Evolutionary conservation across 2,329 filamentous ascomycete species (phyloP).

Genomic region (Huntiella omanensis): DNA sequence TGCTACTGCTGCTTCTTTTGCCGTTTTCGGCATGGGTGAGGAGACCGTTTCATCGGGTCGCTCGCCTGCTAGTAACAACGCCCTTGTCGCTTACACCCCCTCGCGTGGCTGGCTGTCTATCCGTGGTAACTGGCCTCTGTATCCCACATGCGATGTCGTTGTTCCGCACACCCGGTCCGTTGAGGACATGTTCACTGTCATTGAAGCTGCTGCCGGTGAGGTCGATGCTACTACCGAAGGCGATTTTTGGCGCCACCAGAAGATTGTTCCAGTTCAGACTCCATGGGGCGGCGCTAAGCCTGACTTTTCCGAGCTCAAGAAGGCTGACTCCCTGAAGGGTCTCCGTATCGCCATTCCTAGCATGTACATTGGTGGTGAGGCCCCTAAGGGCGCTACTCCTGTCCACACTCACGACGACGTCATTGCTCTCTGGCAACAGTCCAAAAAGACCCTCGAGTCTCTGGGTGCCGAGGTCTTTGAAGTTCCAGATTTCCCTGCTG

Average conservation of each 20-base stretch:
- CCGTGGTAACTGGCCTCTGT: conserved; percentile 35
- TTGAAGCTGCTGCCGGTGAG: conserved; percentile 26
- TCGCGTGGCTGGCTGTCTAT: conserved; percentile 32
- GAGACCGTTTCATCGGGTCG: conserved; percentile 39
- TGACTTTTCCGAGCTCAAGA: conserved; percentile 14
- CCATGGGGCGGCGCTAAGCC: conserved; percentile 17
- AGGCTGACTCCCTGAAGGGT: conserved; percentile 19
- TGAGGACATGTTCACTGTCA: conserved; percentile 28
- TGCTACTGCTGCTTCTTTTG: conserved; percentile 30
- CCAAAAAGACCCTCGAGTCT: conserved; percentile 19
- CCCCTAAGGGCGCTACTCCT: conserved; percentile 10
- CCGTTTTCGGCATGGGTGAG: conserved; percentile 31
- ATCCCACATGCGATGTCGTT: conserved; percentile 34
- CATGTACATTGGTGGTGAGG: conserved; percentile 28
- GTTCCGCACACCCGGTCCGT: conserved; percentile 33
- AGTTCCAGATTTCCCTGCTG: conserved; percentile 24
- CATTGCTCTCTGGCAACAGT: conserved; percentile 16
- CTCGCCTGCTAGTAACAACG: conserved; percentile 37
- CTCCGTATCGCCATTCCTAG: conserved; percentile 29
- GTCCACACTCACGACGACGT: conserved; percentile 13
- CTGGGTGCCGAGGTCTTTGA: conserved; percentile 24
- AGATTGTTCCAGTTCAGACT: conserved; percentile 22
- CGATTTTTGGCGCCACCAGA: conserved; percentile 37
- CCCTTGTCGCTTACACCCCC: conserved; percentile 34
- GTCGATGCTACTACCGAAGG: conserved; percentile 22